Percentiles rank a stretch among this genome's conserved stretches.
Conservation (phyloP, 371 early-diverging fungal genomes). For the Massospora cicadina region DNA sequence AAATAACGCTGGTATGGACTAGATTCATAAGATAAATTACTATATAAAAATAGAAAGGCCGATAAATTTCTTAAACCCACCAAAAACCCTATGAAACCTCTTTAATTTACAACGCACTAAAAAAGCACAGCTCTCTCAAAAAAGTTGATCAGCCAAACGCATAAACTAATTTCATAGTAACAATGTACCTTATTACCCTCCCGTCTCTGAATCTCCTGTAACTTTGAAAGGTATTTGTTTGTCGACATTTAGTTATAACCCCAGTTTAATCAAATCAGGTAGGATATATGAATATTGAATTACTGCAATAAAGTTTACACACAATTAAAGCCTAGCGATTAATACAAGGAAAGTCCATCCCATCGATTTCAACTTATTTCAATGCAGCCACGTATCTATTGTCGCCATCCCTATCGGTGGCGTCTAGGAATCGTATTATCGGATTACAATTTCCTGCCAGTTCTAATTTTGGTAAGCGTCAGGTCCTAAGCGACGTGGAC, state of each 20-base stretch:
- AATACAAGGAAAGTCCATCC: too few relatives aligned
- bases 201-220: conserved; percentile 39
- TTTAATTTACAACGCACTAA: not conserved
- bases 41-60: not conserved
- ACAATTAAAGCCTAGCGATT: too few relatives aligned
- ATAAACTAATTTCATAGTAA: not conserved
- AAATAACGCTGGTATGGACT: not conserved
- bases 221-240: not conserved
- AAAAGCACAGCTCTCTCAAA: not conserved
- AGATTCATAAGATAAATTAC: not conserved
- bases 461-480: too few relatives aligned
- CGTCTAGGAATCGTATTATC: too few relatives aligned
- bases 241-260: not conserved
- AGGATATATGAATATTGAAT: too few relatives aligned
- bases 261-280: too few relatives aligned
- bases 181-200: conserved; percentile 45
- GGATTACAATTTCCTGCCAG: too few relatives aligned
- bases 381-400: too few relatives aligned
- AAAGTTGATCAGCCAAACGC: not conserved
- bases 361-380: too few relatives aligned
- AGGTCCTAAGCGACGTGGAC: too few relatives aligned
- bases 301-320: too few relatives aligned
- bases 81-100: not conserved
- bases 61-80: not conserved
- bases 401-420: too few relatives aligned